These are phyloP conservation scores for Leptographium flavum DNA, from an alignment of 2,329 filamentous ascomycete genomes.

Conservation along the genomic window DNA sequence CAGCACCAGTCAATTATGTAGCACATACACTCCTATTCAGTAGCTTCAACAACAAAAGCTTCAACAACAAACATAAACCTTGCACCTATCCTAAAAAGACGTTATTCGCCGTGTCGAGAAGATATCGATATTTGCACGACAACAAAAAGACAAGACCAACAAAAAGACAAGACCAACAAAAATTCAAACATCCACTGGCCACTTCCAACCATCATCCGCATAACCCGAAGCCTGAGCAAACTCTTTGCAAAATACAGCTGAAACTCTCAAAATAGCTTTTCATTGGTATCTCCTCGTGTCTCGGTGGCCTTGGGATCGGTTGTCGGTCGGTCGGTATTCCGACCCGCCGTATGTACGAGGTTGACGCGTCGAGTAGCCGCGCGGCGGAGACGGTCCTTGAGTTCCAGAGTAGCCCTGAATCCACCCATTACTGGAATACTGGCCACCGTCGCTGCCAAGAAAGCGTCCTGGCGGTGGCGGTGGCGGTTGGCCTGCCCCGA, in stretches of 20 bases:
- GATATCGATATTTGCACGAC: no score
- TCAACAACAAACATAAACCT: no score
- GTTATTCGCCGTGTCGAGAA: no score
- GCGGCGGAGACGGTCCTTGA: conserved; percentile 4
- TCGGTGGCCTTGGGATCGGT: conserved; percentile 5
- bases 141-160: no score
- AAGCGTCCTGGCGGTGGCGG: conserved; percentile 24
- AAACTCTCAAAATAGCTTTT: neutral
- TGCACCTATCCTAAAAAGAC: no score
- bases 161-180: no score
- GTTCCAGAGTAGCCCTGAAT: conserved; percentile 5
- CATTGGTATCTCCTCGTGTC: conserved; percentile 10
- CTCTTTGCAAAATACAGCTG: neutral
- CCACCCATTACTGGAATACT: conserved; percentile 5
- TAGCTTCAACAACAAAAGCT: no score
- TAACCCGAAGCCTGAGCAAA: no score
- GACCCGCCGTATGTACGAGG: conserved; percentile 11
- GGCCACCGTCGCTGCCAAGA: conserved; percentile 3
- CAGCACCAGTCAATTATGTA: no score
- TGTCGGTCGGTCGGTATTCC: conserved; percentile 9
- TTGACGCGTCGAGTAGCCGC: conserved; percentile 5
- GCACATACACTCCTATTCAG: no score
- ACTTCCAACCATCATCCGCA: no score
- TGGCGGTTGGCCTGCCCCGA: conserved; percentile 27
- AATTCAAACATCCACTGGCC: no score